phyloP scores from a whole-genome alignment of 495 filamentous ascomycete species.

The Umbilicaria muhlenbergii region DNA sequence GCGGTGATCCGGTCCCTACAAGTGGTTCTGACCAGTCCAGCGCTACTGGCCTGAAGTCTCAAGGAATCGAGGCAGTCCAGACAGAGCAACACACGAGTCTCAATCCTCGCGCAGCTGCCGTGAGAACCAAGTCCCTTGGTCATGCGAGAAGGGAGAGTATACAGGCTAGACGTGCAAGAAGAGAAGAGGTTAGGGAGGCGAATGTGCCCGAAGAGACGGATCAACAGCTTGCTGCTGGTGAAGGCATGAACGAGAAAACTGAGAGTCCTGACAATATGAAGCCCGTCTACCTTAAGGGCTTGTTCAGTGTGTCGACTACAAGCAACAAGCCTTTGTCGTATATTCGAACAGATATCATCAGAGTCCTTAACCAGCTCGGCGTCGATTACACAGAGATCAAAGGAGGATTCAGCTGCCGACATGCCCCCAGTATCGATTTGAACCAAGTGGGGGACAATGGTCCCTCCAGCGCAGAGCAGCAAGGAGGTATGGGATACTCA shows the following conservation, averaged over 20 bases:
- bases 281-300: slow-evolving; percentile 89
- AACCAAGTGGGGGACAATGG: slow-evolving; percentile 48
- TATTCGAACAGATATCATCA: slow-evolving; percentile 83
- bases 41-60: slow-evolving; percentile 25
- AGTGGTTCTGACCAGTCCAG: slow-evolving; percentile 65
- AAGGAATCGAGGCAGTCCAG: slow-evolving; percentile 21
- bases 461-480: slow-evolving; percentile 36
- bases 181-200: slow-evolving; percentile 48
- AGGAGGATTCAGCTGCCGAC: slow-evolving; percentile 81
- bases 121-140: slow-evolving; percentile 77
- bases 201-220: slow-evolving; percentile 62
- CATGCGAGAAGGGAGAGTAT: slow-evolving; percentile 84
- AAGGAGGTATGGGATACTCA: slow-evolving; percentile 33
- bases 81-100: slow-evolving; percentile 23
- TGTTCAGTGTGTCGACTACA: slow-evolving; percentile 95
- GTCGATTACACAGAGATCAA: slow-evolving; percentile 85
- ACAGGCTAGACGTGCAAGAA: slow-evolving; percentile 58
- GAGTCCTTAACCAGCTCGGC: slow-evolving; percentile 72
- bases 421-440: slow-evolving; percentile 78
- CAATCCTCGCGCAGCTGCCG: slow-evolving; percentile 37
- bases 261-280: slow-evolving; percentile 54
- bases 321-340: slow-evolving; percentile 74
- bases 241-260: slow-evolving; percentile 34
- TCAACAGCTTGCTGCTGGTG: slow-evolving; percentile 31
- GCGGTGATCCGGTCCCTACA: slow-evolving; percentile 47